These are phyloP conservation scores for Pseudogymnoascus sp. DNA, from an alignment of 2,329 filamentous ascomycete species.

Conservation along the genomic window DNA sequence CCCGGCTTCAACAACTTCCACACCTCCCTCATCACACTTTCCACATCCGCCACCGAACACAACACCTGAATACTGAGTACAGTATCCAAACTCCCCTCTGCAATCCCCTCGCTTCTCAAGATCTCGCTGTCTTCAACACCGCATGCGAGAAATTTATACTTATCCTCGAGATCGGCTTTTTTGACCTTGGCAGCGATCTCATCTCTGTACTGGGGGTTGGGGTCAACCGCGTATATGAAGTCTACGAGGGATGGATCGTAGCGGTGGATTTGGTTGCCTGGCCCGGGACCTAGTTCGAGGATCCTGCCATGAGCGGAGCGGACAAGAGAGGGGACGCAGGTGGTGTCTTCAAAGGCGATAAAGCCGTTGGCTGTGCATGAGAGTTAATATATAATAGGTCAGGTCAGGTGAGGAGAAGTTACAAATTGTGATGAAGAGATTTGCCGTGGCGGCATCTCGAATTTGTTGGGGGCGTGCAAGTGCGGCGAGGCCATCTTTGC, in stretches of 20 bases:
- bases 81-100: constrained; percentile 31
- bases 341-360: constrained; percentile 29
- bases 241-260: constrained; percentile 29
- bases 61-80: constrained; percentile 37
- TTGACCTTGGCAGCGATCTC: constrained; percentile 26
- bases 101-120: constrained; percentile 31
- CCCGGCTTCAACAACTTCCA: constrained; percentile 38
- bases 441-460: constrained; percentile 21
- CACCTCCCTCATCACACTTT: constrained; percentile 26
- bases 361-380: constrained; percentile 21
- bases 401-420: constrained; percentile 7
- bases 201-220: constrained; percentile 29
- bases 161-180: constrained; percentile 26
- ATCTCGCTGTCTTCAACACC: constrained; percentile 34
- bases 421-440: constrained; percentile 20
- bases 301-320: constrained; percentile 28
- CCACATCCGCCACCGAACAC: constrained; percentile 31
- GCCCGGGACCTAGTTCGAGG: constrained; percentile 38
- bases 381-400: constrained; percentile 9
- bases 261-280: constrained; percentile 36
- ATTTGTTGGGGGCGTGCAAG: constrained; percentile 14
- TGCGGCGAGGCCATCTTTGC: constrained; percentile 18
- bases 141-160: constrained; percentile 32
- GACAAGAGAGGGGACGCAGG: constrained; percentile 27
- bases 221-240: constrained; percentile 34